Conservation (phyloP, 805 yeast species). For the Yamadazyma nakazawae region DNA sequence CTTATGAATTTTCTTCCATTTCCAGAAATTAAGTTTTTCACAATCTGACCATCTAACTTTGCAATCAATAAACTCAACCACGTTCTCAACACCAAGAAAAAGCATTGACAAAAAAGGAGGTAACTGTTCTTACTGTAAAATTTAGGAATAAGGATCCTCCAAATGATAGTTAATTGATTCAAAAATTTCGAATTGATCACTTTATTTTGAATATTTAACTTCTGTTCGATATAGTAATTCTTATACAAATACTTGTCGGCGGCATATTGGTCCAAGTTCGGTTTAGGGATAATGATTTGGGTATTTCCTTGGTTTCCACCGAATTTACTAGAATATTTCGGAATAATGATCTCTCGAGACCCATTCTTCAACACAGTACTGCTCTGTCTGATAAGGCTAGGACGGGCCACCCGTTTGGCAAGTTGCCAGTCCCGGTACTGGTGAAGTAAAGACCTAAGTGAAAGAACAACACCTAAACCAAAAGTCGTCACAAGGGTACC, state of each 20-base stretch:
- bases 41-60: slow-evolving; percentile 87
- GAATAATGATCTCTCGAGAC: slow-evolving; percentile 47
- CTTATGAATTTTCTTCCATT: slow-evolving; percentile 69
- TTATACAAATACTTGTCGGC: slow-evolving; percentile 55
- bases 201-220: slow-evolving; percentile 25
- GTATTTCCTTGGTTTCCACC: slow-evolving; percentile 31
- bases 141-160: slow-evolving; percentile 78
- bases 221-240: slow-evolving; percentile 37
- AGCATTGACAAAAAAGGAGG: slow-evolving; percentile 64
- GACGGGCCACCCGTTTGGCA: slow-evolving; percentile 26
- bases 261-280: slow-evolving; percentile 49
- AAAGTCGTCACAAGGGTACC: slow-evolving; percentile 39
- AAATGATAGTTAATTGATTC: slow-evolving; percentile 68
- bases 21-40: slow-evolving; percentile 81
- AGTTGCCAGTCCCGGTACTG: slow-evolving; percentile 29
- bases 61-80: slow-evolving; percentile 86
- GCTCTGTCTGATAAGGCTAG: slow-evolving; percentile 38
- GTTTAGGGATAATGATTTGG: slow-evolving; percentile 45
- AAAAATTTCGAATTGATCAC: slow-evolving; percentile 60
- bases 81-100: slow-evolving; percentile 75
- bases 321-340: slow-evolving; percentile 21
- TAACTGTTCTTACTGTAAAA: slow-evolving; percentile 64
- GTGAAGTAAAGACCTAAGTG: slow-evolving; percentile 26
- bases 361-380: slow-evolving; percentile 44
- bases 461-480: slow-evolving; percentile 36